Conservation (phyloP, 768 basidiomycete genomes). For the Omphalotus guepiniiformis region DNA sequence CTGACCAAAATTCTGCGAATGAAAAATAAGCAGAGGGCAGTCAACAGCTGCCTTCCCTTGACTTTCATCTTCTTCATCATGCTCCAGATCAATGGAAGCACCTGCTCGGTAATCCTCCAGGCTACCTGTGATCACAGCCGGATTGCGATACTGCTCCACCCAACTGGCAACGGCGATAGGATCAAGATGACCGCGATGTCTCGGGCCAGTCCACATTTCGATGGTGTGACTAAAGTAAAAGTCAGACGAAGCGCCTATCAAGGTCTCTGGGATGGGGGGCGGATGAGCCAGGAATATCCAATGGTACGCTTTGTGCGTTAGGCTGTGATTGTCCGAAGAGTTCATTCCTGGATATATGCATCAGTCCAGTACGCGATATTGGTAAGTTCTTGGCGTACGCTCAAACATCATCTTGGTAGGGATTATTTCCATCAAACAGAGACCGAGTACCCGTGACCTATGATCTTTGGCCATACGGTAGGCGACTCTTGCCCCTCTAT, state of each 20-base stretch:
- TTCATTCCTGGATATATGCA: conserved; percentile 4
- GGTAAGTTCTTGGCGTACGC: not conserved
- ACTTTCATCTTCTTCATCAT: conserved; percentile 6
- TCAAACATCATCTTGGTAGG: conserved; percentile 5
- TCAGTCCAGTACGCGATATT: not conserved
- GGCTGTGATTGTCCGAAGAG: not conserved
- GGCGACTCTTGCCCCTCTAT: conserved; percentile 9
- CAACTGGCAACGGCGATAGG: conserved; percentile 6
- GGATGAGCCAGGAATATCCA: conserved; percentile 11
- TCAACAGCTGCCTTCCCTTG: conserved; percentile 1
- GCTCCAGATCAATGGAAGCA: conserved; percentile 10
- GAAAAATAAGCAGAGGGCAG: conserved; percentile 5
- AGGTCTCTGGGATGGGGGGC: conserved; percentile 6
- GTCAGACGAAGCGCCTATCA: conserved; percentile 10
- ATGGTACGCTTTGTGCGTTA: conserved; percentile 1
- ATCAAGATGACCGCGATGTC: conserved; percentile 3
- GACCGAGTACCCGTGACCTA: not conserved
- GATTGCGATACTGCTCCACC: conserved; percentile 9
- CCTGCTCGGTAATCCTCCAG: conserved; percentile 11
- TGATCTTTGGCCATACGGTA: conserved; percentile 10
- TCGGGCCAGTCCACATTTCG: conserved; percentile 4
- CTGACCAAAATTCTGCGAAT: not conserved
- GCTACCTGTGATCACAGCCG: conserved; percentile 5
- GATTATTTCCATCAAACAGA: conserved; percentile 9
- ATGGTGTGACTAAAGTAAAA: conserved; percentile 6